Conservation (phyloP, 2,329 filamentous ascomycete genomes). For the Botrytis porri region DNA sequence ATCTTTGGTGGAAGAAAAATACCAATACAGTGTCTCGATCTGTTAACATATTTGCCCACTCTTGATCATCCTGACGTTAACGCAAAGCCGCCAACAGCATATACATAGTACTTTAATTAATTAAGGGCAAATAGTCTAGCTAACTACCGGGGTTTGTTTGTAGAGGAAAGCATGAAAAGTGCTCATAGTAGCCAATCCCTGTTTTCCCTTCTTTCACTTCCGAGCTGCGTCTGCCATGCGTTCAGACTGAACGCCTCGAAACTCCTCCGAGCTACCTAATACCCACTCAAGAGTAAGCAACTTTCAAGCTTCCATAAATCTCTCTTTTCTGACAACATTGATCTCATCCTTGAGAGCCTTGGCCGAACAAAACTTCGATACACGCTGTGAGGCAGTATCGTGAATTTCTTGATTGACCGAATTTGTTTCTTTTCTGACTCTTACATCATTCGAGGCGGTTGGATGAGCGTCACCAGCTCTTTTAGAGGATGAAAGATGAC, state of each 20-base stretch:
- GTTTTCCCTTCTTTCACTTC: neutral
- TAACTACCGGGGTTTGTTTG: neutral
- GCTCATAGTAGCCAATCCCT: neutral
- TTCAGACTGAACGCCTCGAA: neutral
- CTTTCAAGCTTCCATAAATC: neutral
- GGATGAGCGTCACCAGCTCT: too few relatives aligned
- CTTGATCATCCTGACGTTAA: neutral
- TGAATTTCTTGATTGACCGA: constrained; percentile 1
- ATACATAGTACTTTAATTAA: neutral
- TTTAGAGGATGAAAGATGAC: neutral
- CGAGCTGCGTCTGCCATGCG: too few relatives aligned
- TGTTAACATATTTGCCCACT: too few relatives aligned
- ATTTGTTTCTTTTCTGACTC: constrained; percentile 9
- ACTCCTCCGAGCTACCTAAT: neutral
- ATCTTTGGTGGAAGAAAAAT: neutral
- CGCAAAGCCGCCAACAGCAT: neutral
- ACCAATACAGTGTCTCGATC: neutral
- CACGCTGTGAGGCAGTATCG: constrained; percentile 7
- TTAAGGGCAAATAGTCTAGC: neutral
- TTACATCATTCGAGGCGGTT: neutral
- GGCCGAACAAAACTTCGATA: constrained; percentile 18
- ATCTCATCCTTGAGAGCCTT: constrained; percentile 10
- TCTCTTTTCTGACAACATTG: neutral
- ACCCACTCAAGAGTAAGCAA: neutral
- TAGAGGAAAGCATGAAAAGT: neutral